These are phyloP conservation scores for Hordeum pubiflorum DNA, from an alignment of 202 grass and related monocot species.

Conservation along the genomic window DNA sequence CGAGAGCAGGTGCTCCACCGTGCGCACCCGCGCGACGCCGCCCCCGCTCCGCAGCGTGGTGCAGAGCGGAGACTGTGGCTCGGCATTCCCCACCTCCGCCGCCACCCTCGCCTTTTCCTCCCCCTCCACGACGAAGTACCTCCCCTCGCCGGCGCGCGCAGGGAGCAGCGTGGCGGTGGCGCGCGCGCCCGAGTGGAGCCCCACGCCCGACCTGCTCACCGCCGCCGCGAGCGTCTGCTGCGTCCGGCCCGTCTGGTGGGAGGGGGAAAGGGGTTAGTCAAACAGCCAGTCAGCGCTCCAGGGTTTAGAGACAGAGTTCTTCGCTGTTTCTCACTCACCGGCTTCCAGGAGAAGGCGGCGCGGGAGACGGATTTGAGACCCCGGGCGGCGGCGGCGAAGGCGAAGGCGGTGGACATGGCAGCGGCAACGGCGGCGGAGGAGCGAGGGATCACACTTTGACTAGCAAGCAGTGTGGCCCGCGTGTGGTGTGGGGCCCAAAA, in stretches of 20 bases:
- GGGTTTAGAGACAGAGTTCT: not conserved
- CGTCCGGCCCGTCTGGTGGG: constrained; percentile 42
- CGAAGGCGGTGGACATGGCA: not conserved
- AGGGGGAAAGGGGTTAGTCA: not conserved
- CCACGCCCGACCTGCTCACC: constrained; percentile 50
- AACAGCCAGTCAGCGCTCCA: not conserved
- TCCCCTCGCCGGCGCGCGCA: constrained; percentile 66
- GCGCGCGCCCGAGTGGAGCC: constrained; percentile 54
- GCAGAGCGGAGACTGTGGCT: constrained; percentile 54
- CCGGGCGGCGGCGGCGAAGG: not conserved
- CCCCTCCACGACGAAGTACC: constrained; percentile 52
- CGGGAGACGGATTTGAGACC: constrained; percentile 37
- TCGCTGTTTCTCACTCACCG: constrained; percentile 26
- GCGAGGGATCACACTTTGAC: not conserved
- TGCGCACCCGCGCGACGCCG: constrained; percentile 37
- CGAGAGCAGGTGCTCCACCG: constrained; percentile 82
- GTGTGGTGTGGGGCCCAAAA: not conserved
- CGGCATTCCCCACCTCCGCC: constrained; percentile 50
- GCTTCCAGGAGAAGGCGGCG: constrained; percentile 52
- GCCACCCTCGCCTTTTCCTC: constrained; percentile 30
- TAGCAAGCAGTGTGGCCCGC: not conserved
- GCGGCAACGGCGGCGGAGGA: not conserved
- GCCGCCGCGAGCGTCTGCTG: constrained; percentile 64
- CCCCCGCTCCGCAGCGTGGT: constrained; percentile 47
- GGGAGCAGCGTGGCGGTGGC: constrained; percentile 49